Evolutionary conservation across 2,329 filamentous ascomycete species (phyloP).

Genomic region (Ophiocordyceps camponoti-saundersi): DNA sequence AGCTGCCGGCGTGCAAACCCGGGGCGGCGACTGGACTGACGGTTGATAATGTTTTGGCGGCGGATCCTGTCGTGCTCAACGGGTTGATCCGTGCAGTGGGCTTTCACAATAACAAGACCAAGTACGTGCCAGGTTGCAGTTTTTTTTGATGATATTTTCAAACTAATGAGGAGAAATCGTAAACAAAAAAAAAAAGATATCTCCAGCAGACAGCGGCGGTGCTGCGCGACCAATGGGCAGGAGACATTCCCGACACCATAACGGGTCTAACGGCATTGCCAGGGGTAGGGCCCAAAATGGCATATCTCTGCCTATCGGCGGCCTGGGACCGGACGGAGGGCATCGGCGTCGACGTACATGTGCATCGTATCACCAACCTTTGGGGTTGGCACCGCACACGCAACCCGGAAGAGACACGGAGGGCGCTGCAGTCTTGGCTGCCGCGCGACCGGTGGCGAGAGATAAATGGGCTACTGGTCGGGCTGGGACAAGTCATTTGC

Average conservation of each 20-base stretch:
- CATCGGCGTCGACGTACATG: slow-evolving; percentile 88
- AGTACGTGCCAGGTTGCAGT: slow-evolving; percentile 13
- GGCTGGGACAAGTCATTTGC: slow-evolving; percentile 75
- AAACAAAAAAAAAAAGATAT: slow-evolving; percentile 18
- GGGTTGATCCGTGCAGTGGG: slow-evolving; percentile 68
- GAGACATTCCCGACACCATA: slow-evolving; percentile 68
- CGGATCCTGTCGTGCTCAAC: slow-evolving; percentile 49
- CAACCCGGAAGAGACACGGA: slow-evolving; percentile 66
- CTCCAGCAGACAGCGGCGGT: slow-evolving; percentile 62
- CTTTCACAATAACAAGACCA: slow-evolving; percentile 91
- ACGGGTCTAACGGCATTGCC: slow-evolving; percentile 61
- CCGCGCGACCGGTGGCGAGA: slow-evolving; percentile 77
- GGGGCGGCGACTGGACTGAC: slow-evolving; percentile 41
- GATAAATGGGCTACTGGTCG: slow-evolving; percentile 80
- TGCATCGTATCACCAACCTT: slow-evolving; percentile 84
- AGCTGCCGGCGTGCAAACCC: slow-evolving; percentile 38
- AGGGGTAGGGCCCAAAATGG: slow-evolving; percentile 91
- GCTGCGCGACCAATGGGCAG: slow-evolving; percentile 49
- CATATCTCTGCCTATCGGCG: slow-evolving; percentile 68
- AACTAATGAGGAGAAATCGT: too few species aligned
- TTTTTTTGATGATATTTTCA: too few species aligned
- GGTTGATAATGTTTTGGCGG: slow-evolving; percentile 59
- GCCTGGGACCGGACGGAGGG: slow-evolving; percentile 49
- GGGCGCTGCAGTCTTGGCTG: slow-evolving; percentile 64
- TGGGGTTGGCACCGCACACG: slow-evolving; percentile 83